phyloP scores from a whole-genome alignment of 1,284 basidiomycete species.

The Erythrobasidium hasegawianum region DNA sequence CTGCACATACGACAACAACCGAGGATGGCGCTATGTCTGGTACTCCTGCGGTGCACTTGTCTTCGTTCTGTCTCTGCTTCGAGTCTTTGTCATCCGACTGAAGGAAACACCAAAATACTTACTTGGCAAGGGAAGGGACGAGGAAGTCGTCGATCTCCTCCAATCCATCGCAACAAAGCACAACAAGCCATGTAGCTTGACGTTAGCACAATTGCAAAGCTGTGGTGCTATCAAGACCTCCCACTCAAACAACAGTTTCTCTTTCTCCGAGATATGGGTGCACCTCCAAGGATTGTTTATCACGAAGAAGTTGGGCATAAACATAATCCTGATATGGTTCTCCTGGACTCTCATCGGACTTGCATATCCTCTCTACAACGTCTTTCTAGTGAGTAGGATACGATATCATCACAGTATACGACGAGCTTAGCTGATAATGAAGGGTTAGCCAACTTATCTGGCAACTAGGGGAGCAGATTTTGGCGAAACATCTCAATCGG shows the following conservation, averaged over 20 bases:
- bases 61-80: conserved; percentile 55
- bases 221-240: neutral
- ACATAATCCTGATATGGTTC: conserved; percentile 2
- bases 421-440: too few relatives aligned
- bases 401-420: too few relatives aligned
- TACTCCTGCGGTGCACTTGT: conserved; percentile 54
- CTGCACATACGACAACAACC: conserved; percentile 53
- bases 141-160: conserved; percentile 66
- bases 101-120: conserved; percentile 63
- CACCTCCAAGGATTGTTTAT: conserved; percentile 62
- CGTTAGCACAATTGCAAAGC: conserved; percentile 55
- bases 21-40: conserved; percentile 70
- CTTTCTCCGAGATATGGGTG: conserved; percentile 2
- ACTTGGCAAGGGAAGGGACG: conserved; percentile 65
- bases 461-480: neutral
- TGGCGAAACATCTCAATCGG: conserved; percentile 6
- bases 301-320: conserved; percentile 57
- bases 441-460: conserved; percentile 1
- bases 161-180: conserved; percentile 67
- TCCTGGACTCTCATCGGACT: conserved; percentile 11
- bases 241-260: neutral
- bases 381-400: neutral
- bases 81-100: conserved; percentile 67
- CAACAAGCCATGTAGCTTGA: conserved; percentile 54
- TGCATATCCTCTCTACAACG: conserved; percentile 7